These are phyloP conservation scores for Actinomortierella ambigua DNA, from an alignment of 371 early-diverging fungal species.

Conservation along the genomic window DNA sequence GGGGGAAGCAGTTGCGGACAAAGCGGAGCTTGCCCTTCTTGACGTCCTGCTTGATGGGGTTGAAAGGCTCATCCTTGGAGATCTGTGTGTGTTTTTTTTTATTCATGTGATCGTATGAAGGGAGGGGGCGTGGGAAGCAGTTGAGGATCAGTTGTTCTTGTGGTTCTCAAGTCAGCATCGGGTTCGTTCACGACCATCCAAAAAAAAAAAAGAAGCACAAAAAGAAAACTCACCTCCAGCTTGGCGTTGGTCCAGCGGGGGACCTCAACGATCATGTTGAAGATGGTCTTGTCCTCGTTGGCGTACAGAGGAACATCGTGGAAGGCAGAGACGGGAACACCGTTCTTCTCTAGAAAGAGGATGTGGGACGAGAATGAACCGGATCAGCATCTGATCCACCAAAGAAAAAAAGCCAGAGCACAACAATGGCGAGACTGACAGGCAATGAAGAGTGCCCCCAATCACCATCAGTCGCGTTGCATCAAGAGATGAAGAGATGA, in stretches of 20 bases:
- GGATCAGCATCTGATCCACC: background rate
- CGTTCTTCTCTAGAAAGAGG: conserved; percentile 63
- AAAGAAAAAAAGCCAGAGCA: background rate
- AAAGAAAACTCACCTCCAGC: conserved; percentile 79
- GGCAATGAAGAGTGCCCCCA: no score
- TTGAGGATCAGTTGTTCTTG: no score
- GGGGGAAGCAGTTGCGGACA: conserved; percentile 99
- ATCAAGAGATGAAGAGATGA: background rate
- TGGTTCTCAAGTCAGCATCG: background rate
- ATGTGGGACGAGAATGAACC: background rate
- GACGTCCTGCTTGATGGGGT: conserved; percentile 99
- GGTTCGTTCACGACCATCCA: background rate
- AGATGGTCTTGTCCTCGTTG: conserved; percentile 78
- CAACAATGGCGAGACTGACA: no score
- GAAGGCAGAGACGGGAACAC: conserved; percentile 89
- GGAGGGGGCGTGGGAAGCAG: background rate
- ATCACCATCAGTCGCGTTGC: no score
- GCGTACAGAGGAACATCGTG: conserved; percentile 99
- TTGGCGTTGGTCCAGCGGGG: conserved; percentile 99
- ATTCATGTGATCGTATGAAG: background rate
- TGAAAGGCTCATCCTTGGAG: conserved; percentile 89
- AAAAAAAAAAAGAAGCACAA: no score
- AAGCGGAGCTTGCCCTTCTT: conserved; percentile 99
- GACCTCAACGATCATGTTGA: conserved; percentile 99
- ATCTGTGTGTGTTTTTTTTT: conserved; percentile 58